Base-by-base conservation (phyloP, 2,329 filamentous ascomycete species). In the Monilinia polystroma region DNA sequence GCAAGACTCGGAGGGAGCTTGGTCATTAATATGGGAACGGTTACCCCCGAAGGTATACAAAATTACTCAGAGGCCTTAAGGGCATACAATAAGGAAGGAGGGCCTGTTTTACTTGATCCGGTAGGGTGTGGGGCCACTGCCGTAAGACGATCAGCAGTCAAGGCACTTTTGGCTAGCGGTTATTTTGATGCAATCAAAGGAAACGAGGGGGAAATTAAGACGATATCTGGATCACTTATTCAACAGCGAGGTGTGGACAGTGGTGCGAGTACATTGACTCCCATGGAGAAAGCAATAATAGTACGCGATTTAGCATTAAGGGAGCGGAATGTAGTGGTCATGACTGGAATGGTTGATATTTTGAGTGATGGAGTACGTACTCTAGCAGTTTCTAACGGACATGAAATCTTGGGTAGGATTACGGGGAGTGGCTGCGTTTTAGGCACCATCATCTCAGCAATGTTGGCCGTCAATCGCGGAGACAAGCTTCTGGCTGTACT, bases 11-110 rank as follows among this genome's bases (percentile, higher is more conserved):
- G 89, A 49, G 92, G 91, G 14, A 87, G 89, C 0, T 84, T 98
- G 1, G 90, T 98, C 56, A 84, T 98, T 75, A 98, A 98, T 79
- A 97, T 97, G 92, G 94, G 94, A 38, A 97, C 92, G 0, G 87
- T 94, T 8, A 95, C 91, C 1, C 87, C 89, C 0, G 90, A 92
- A 6, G 89, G 88, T 47, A 78, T 94, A 3, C 74, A 80, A 14
- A 92, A 91, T 76, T 93, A 95, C 77, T 75, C 86, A 49, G 84
- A 88, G 75, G 93, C 93, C 0, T 81, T 97, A 12, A 80, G 80
- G 52, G 93, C 92, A 1, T 97, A 98, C 81, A 98, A 97, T 73
- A 81, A 82, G 2, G 85, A 84, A 11, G 88, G 88, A 0, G 86
- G 89, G 1, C 92, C 93, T 0, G 86, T 96, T 0, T 81, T 98